Evolutionary conservation across 805 yeast species (phyloP), one percentile per base, ranked within the genome.

Genomic region (Teunomyces cretensis): DNA sequence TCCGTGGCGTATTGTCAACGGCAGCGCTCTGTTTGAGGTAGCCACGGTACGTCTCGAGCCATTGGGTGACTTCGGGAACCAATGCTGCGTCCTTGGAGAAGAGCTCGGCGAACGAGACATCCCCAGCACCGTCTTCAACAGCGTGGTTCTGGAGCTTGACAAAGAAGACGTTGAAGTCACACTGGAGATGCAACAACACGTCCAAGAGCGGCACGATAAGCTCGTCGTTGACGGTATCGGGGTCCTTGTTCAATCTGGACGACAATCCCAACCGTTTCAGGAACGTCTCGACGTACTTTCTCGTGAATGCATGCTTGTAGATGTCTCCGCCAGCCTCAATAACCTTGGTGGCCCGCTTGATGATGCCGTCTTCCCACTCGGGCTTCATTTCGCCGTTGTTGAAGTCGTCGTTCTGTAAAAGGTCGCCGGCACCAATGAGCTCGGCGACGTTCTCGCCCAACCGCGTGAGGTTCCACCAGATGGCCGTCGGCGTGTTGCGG

Each of bases 381-480:
- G 70, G 68, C 28, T 70, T 65, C 2, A 79, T 58, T 2, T 77
- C 78, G 0, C 68, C 65, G 2, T 68, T 59, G n/a, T 66, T 55
- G 48, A 74, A 74, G 6, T 62, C 53, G 8, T 68, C 61, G 35
- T 76, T 75, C 33, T 76, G 70, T 9, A 85, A 59, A 8, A 79
- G 60, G 12, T 71, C 70, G 0, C 86, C 89, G 4, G 86, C 83
- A 9, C 96, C 97, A 30, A 91, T 70, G 16, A 91, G 70, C 57
- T 87, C 90, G 0, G 89, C 91, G 49, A 94, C 61, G 42, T 84
- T 81, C 60, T 94, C 96, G 2, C 92, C 97, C 15, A 91, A 70
- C 50, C 92, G 78, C 1, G 87, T 80, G 59, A 92, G 71, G 62
- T 92, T 94, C 95, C 96, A 92, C 96, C 96, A 89, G 37, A 92